Evolutionary conservation across 2,329 filamentous ascomycete genomes (phyloP).

Genomic region (Fusarium burgessii): DNA sequence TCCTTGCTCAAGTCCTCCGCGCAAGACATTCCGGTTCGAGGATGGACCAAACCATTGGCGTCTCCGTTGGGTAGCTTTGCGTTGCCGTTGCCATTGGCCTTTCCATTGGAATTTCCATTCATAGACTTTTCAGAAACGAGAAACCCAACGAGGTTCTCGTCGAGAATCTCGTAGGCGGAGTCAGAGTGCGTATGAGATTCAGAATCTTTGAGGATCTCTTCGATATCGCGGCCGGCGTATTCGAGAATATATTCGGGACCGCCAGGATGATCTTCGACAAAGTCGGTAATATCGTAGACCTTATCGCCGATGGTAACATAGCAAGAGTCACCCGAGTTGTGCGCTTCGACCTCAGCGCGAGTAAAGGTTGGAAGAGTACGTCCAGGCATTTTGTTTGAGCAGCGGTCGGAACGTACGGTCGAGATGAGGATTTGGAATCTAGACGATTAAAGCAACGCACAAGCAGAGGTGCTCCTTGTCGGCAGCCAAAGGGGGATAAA

Average conservation of each 20-base stretch:
- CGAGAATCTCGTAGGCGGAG: constrained; percentile 93
- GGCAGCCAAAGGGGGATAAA: constrained; percentile 2
- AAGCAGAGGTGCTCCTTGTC: constrained; percentile 24
- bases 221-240: constrained; percentile 89
- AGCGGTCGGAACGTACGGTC: constrained; percentile 26
- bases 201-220: constrained; percentile 83
- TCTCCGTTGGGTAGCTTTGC: constrained; percentile 47
- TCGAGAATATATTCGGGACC: constrained; percentile 89
- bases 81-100: constrained; percentile 42
- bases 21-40: constrained; percentile 87
- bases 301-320: constrained; percentile 92
- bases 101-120: constrained; percentile 49
- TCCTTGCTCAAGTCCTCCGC: constrained; percentile 89
- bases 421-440: constrained; percentile 12
- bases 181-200: constrained; percentile 89
- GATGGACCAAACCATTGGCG: constrained; percentile 57
- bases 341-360: constrained; percentile 81
- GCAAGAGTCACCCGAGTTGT: constrained; percentile 85
- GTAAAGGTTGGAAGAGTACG: constrained; percentile 87
- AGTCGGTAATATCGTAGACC: constrained; percentile 95
- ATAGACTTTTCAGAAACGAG: constrained; percentile 70
- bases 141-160: constrained; percentile 88
- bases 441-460: constrained; percentile 15
- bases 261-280: constrained; percentile 90
- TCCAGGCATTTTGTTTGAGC: constrained; percentile 73